Evolutionary conservation across 192 early-diverging fungal genomes (phyloP).

Genomic region (Chytriomyces sp.): DNA sequence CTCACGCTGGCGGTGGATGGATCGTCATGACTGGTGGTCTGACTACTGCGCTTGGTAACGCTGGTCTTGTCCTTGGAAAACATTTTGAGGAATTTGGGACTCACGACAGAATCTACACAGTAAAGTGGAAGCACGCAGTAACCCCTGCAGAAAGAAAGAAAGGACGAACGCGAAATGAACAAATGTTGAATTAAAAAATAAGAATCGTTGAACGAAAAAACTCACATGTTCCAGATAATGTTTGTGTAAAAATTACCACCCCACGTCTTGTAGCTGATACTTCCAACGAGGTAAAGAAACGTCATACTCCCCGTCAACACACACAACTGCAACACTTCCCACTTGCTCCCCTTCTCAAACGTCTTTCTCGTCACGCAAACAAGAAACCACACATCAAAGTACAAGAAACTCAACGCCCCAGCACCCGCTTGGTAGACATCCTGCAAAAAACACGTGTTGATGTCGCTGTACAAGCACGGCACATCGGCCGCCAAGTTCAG

Average conservation of each 20-base stretch:
- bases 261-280: not conserved
- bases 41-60: too few relatives aligned
- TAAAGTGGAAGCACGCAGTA: not conserved
- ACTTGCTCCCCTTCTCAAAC: not conserved
- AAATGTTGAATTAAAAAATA: too few relatives aligned
- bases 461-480: not conserved
- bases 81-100: not conserved
- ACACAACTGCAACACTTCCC: not conserved
- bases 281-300: not conserved
- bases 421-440: not conserved
- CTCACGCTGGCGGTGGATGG: too few relatives aligned
- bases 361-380: not conserved
- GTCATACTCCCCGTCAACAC: not conserved
- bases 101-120: not conserved
- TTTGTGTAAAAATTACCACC: slow-evolving; percentile 5
- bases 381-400: slow-evolving; percentile 4
- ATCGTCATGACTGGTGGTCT: too few relatives aligned
- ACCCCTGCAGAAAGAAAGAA: not conserved
- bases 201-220: not conserved
- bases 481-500: not conserved
- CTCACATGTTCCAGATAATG: slow-evolving; percentile 6
- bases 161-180: not conserved
- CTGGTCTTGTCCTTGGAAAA: not conserved
- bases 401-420: not conserved
- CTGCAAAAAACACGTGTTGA: not conserved